Percentiles rank a stretch among this genome's conserved stretches.
phyloP scores from a whole-genome alignment of 352 stramenopile species.

The Phytophthora vignae region DNA sequence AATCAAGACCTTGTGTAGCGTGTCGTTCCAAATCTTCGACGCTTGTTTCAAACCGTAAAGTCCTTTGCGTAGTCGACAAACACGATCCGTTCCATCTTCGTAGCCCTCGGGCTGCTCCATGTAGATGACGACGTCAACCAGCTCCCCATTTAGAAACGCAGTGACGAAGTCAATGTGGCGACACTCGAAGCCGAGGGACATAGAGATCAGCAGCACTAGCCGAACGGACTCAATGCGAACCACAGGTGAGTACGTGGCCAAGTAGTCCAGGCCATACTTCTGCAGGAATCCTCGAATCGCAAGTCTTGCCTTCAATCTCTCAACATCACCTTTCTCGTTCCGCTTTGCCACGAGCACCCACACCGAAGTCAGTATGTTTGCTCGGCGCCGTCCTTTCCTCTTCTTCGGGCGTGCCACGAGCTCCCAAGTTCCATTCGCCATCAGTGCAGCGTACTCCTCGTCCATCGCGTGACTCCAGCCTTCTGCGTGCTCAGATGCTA shows the following conservation, averaged over 20 bases:
- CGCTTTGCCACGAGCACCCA: slow-evolving; percentile 12
- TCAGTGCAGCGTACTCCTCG: not conserved
- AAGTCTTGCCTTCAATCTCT: slow-evolving; percentile 11
- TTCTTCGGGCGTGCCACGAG: slow-evolving; percentile 7
- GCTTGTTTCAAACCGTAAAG: too few relatives aligned
- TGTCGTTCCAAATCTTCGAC: too few relatives aligned
- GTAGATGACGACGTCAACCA: slow-evolving; percentile 14
- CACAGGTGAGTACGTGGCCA: slow-evolving; percentile 14
- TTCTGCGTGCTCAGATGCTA: slow-evolving; percentile 13
- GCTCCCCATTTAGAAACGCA: not conserved
- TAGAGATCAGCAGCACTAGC: not conserved
- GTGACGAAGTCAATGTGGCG: slow-evolving; percentile 9
- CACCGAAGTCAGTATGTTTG: slow-evolving; percentile 1
- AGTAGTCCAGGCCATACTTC: slow-evolving; percentile 10
- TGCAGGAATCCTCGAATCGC: slow-evolving; percentile 14
- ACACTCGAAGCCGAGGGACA: not conserved
- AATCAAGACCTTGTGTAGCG: too few relatives aligned
- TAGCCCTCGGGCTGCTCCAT: slow-evolving; percentile 4
- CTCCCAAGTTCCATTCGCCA: slow-evolving; percentile 10
- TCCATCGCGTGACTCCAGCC: slow-evolving; percentile 8
- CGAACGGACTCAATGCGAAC: slow-evolving; percentile 10
- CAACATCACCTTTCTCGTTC: slow-evolving; percentile 7
- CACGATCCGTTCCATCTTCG: too few relatives aligned
- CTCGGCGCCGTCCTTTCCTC: not conserved
- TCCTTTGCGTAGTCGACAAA: too few relatives aligned